phyloP scores from a whole-genome alignment of 129 eudicot species.

The Arctium lappa region DNA sequence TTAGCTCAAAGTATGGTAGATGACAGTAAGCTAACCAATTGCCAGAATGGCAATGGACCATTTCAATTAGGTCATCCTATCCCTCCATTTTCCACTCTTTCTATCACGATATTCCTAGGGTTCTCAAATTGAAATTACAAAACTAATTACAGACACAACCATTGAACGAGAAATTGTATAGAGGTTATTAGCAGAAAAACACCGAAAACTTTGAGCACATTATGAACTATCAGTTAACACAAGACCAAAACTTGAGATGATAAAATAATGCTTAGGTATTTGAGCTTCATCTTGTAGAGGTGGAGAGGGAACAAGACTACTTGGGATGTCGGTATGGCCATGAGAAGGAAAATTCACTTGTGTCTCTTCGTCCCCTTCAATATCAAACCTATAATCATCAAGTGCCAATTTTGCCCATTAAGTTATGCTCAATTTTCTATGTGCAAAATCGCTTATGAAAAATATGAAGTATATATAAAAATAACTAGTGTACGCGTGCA shows the following conservation, averaged over 20 bases:
- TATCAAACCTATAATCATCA: conserved; percentile 63
- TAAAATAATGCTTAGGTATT: conserved; percentile 39
- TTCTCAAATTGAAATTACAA: neutral
- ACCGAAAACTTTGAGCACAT: neutral
- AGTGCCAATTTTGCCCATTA: neutral
- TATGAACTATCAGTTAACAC: neutral
- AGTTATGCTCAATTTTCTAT: conserved; percentile 3
- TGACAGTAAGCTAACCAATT: neutral
- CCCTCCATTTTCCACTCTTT: conserved; percentile 2
- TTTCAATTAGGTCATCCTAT: conserved; percentile 1
- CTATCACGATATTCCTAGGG: neutral
- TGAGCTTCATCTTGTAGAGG: conserved; percentile 46
- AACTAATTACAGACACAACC: neutral
- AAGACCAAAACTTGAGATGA: conserved; percentile 14
- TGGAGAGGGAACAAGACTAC: conserved; percentile 59
- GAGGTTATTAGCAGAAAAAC: neutral
- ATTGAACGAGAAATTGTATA: neutral
- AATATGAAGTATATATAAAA: neutral
- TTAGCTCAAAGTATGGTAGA: conserved; percentile 1
- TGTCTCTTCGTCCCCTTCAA: conserved; percentile 74
- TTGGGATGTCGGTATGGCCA: conserved; percentile 49
- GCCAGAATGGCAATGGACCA: neutral
- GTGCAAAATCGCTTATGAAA: neutral
- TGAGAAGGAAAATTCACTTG: conserved; percentile 36
- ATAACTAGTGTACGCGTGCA: too few species aligned